These are phyloP conservation scores for Exidia glandulosa DNA, from an alignment of 768 basidiomycete genomes.

Conservation along the genomic window DNA sequence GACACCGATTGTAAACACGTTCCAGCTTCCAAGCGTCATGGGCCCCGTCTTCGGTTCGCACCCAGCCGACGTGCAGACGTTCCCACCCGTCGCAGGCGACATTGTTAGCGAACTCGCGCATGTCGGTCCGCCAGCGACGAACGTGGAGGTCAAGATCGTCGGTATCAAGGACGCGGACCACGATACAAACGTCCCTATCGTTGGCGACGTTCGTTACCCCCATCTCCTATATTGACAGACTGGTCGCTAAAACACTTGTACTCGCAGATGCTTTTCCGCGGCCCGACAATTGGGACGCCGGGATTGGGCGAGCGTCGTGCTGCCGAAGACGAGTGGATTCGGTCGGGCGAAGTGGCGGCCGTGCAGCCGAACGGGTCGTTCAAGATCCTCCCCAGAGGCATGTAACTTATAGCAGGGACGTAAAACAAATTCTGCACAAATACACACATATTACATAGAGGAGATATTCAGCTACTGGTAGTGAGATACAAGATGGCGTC, in stretches of 20 bases:
- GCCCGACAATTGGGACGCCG: slow-evolving; percentile 58
- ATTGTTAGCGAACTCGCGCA: slow-evolving; percentile 33
- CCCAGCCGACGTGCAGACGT: slow-evolving; percentile 74
- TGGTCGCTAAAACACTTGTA: neutral
- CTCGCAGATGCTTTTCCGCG: slow-evolving; percentile 41
- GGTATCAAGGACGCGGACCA: slow-evolving; percentile 54
- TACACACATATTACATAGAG: neutral
- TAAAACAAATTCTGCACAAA: neutral
- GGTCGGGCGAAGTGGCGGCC: slow-evolving; percentile 30
- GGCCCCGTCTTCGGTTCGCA: slow-evolving; percentile 78
- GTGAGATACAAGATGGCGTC: neutral
- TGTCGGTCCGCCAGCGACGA: slow-evolving; percentile 73
- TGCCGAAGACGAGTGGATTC: slow-evolving; percentile 35
- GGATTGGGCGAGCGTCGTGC: slow-evolving; percentile 24
- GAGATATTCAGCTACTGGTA: neutral
- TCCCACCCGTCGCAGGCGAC: slow-evolving; percentile 27
- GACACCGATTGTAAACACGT: slow-evolving; percentile 59
- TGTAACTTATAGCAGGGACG: neutral
- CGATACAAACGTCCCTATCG: slow-evolving; percentile 57
- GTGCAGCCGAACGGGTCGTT: slow-evolving; percentile 65
- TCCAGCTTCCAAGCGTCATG: slow-evolving; percentile 49
- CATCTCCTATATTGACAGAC: neutral
- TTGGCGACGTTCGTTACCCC: slow-evolving; percentile 33
- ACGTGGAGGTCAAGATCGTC: slow-evolving; percentile 72
- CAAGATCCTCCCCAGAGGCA: slow-evolving; percentile 14